phyloP scores from a whole-genome alignment of 2,329 filamentous ascomycete genomes.

The Stemphylium vesicarium region DNA sequence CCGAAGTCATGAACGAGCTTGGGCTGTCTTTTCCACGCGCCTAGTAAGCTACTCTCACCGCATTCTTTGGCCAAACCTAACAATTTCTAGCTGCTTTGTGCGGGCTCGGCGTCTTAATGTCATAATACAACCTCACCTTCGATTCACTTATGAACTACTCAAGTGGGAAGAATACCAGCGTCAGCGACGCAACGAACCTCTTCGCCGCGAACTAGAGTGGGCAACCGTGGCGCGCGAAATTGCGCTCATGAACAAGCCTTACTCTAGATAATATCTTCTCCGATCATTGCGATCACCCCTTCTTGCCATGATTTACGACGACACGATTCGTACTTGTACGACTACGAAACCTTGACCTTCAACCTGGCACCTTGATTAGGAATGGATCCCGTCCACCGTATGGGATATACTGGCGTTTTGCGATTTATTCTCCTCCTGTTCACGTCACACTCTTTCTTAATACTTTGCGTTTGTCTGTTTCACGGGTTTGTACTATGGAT shows the following conservation, averaged over 20 bases:
- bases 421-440: slow-evolving; percentile 1
- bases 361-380: slow-evolving; percentile 13
- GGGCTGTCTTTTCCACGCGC: slow-evolving; percentile 85
- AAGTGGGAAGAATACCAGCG: slow-evolving; percentile 90
- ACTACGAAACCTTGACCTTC: slow-evolving; percentile 18
- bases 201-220: slow-evolving; percentile 89
- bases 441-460: slow-evolving; percentile 4
- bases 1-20: slow-evolving; percentile 90
- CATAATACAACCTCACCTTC: slow-evolving; percentile 95
- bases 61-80: slow-evolving; percentile 13
- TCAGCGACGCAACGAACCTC: slow-evolving; percentile 57
- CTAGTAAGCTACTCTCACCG: slow-evolving; percentile 63
- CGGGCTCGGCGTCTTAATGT: slow-evolving; percentile 91
- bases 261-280: slow-evolving; percentile 66
- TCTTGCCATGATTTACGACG: slow-evolving; percentile 31
- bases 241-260: slow-evolving; percentile 93
- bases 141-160: slow-evolving; percentile 89
- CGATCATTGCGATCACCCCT: slow-evolving; percentile 7
- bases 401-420: slow-evolving; percentile 15
- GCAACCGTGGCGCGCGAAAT: slow-evolving; percentile 86
- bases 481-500: slow-evolving; percentile 7
- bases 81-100: slow-evolving; percentile 74
- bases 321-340: slow-evolving; percentile 28
- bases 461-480: slow-evolving; percentile 2
- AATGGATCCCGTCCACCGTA: slow-evolving; percentile 5